Conservation (phyloP, 805 yeast genomes). For the Saccharomycopsis guyanensis region DNA sequence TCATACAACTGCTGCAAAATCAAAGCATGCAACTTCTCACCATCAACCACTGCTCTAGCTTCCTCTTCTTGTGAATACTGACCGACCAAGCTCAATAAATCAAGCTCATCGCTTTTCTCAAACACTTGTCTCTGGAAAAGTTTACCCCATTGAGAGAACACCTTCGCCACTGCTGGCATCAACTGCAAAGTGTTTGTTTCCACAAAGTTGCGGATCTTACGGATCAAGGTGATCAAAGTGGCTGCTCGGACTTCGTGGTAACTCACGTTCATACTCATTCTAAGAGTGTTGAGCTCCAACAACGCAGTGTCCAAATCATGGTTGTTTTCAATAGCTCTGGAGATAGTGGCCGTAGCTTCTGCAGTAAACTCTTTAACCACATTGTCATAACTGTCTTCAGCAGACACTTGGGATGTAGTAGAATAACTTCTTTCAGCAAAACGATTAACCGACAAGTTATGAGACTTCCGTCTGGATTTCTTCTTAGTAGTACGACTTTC, state of each 20-base stretch:
- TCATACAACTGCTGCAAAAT: constrained; percentile 65
- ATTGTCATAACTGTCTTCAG: not conserved
- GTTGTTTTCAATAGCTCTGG: constrained; percentile 83
- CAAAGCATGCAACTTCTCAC: constrained; percentile 39
- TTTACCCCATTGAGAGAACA: constrained; percentile 76
- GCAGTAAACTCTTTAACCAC: constrained; percentile 52
- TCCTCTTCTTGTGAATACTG: constrained; percentile 33
- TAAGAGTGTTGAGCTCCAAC: constrained; percentile 82
- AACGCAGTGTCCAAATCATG: constrained; percentile 92
- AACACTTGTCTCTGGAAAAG: constrained; percentile 81
- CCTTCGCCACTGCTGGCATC: constrained; percentile 67
- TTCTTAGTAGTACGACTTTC: constrained; percentile 28
- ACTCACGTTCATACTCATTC: constrained; percentile 96
- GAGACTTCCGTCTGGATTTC: not conserved
- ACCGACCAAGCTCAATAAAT: constrained; percentile 43
- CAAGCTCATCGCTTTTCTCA: constrained; percentile 69
- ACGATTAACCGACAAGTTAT: not conserved
- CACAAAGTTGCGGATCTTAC: constrained; percentile 64
- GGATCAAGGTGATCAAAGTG: constrained; percentile 63
- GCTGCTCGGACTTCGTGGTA: constrained; percentile 89
- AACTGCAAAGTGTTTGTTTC: constrained; percentile 69
- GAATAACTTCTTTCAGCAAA: constrained; percentile 10
- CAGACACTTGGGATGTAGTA: constrained; percentile 12
- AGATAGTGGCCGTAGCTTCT: constrained; percentile 92
- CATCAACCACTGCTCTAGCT: constrained; percentile 29